phyloP scores from a whole-genome alignment of 1,284 basidiomycete species.

The Meira nashicola region DNA sequence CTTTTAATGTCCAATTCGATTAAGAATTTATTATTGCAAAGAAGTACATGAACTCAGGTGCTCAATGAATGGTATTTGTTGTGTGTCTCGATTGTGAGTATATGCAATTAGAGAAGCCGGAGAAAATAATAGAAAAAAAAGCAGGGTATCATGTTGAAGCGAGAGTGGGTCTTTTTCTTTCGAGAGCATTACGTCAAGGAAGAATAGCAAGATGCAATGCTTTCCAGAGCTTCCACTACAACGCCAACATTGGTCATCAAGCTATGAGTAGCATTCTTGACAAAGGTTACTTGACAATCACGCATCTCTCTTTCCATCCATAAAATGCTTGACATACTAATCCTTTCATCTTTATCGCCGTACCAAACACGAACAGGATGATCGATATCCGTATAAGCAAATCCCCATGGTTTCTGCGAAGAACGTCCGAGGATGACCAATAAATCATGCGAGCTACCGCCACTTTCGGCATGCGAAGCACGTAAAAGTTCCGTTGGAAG shows the following conservation, averaged over 20 bases:
- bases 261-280: slow-evolving; percentile 81
- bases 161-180: too few species aligned
- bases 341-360: slow-evolving; percentile 85
- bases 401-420: slow-evolving; percentile 66
- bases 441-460: slow-evolving; percentile 76
- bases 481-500: slow-evolving; percentile 71
- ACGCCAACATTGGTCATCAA: slow-evolving; percentile 69
- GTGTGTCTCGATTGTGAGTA: too few species aligned
- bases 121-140: too few species aligned
- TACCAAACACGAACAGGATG: slow-evolving; percentile 85
- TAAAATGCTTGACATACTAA: slow-evolving; percentile 72
- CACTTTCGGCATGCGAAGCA: slow-evolving; percentile 90
- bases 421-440: slow-evolving; percentile 83
- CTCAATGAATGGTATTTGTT: too few species aligned
- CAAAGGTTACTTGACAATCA: slow-evolving; percentile 72
- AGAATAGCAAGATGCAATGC: slow-evolving; percentile 3
- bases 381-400: slow-evolving; percentile 63
- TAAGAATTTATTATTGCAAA: too few species aligned
- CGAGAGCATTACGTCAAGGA: too few species aligned
- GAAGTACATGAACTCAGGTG: too few species aligned
- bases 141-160: too few species aligned
- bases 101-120: too few species aligned
- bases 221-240: slow-evolving; percentile 40
- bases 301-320: slow-evolving; percentile 86
- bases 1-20: neutral